These are phyloP conservation scores for Triangularia verruculosa DNA, from an alignment of 2,329 filamentous ascomycete genomes.

Conservation along the genomic window DNA sequence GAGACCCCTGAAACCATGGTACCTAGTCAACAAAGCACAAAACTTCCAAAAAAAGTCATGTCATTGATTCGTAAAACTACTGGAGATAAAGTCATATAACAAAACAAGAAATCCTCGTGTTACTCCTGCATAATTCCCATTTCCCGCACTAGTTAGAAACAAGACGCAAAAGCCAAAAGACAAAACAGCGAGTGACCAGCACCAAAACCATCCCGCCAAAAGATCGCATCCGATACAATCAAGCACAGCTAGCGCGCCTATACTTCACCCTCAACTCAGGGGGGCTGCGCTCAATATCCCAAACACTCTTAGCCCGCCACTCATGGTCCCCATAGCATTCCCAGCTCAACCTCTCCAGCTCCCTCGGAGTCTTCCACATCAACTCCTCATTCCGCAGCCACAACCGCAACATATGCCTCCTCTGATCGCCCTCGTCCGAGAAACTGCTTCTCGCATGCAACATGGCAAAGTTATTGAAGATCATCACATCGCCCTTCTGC, in stretches of 20 bases:
- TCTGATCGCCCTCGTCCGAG: constrained; percentile 12
- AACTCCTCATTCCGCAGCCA: constrained; percentile 25
- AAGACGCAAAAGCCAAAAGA: background rate
- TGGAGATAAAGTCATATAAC: background rate
- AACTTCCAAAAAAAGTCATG: background rate
- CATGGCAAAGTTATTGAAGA: constrained; percentile 29
- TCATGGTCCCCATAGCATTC: constrained; percentile 27
- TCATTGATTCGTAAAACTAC: background rate
- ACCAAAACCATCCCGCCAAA: background rate
- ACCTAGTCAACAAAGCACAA: too few relatives aligned
- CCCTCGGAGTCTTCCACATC: constrained; percentile 17
- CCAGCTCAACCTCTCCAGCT: constrained; percentile 19
- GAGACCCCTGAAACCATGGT: too few relatives aligned
- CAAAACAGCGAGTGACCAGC: background rate
- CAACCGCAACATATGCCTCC: constrained; percentile 25
- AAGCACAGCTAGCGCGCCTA: constrained; percentile 25
- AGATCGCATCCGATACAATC: background rate
- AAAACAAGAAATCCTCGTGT: background rate
- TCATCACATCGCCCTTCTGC: constrained; percentile 22
- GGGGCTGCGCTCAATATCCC: constrained; percentile 26
- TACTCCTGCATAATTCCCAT: background rate
- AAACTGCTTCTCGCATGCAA: constrained; percentile 26
- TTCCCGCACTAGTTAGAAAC: background rate
- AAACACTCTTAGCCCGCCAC: constrained; percentile 17
- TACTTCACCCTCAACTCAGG: constrained; percentile 26